Conservation (phyloP, 2,329 filamentous ascomycete genomes). For the Xylariaceae sp. region DNA sequence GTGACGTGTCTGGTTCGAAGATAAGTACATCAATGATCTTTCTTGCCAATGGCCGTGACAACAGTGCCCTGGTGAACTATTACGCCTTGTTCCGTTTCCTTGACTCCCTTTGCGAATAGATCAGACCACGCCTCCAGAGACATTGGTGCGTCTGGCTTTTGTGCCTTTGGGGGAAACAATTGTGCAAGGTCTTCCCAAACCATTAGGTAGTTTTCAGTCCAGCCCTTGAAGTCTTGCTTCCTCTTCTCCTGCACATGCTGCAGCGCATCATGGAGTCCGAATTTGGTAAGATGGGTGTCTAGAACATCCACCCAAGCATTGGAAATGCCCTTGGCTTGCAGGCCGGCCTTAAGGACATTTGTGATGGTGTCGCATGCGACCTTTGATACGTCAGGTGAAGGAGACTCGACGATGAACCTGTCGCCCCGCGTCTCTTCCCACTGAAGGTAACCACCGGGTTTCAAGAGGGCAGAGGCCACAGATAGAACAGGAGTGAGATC, state of each 20-base stretch:
- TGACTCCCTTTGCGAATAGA: neutral
- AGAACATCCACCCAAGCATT: neutral
- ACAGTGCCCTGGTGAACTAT: neutral
- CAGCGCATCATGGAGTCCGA: neutral
- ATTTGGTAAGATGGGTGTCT: neutral
- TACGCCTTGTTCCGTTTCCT: neutral
- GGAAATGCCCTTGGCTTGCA: neutral
- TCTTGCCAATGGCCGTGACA: neutral
- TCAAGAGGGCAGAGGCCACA: neutral
- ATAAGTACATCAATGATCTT: no score
- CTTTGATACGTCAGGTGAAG: neutral
- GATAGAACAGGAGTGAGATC: neutral
- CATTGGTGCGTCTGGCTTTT: neutral
- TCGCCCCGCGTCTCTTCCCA: neutral
- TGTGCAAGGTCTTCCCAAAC: neutral
- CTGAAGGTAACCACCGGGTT: neutral
- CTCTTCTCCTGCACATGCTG: neutral
- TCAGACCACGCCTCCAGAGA: neutral
- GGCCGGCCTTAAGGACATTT: neutral
- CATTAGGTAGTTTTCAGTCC: neutral
- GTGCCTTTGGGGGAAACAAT: neutral
- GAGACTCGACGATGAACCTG: neutral
- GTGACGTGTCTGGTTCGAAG: no score
- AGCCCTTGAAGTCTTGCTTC: neutral
- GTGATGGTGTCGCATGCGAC: neutral